Evolutionary conservation across 129 eudicot species (phyloP).

Genomic region (Flaveria trinervia): DNA sequence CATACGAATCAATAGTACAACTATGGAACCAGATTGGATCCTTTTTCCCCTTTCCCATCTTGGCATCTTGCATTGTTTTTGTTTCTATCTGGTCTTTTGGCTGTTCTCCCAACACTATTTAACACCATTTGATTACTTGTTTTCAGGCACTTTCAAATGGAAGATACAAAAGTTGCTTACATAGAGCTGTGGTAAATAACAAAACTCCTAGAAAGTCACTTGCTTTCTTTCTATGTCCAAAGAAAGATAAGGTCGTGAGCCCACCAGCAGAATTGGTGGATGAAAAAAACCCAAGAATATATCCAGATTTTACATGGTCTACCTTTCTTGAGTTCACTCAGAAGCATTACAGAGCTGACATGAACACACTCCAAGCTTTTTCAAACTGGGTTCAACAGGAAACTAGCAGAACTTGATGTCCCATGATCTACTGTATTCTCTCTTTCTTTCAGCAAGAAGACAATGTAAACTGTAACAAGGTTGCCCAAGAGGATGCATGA

Average conservation of each 20-base stretch:
- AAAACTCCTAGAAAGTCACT: conserved; percentile 71
- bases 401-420: conserved; percentile 16
- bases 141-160: conserved; percentile 89
- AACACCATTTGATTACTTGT: not conserved
- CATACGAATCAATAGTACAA: too few species aligned
- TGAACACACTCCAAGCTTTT: conserved; percentile 78
- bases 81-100: conserved; percentile 24
- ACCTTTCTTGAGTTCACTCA: conserved; percentile 79
- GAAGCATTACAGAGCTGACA: conserved; percentile 91
- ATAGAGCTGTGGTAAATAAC: conserved; percentile 91
- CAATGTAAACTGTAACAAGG: conserved; percentile 7
- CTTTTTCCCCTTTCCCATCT: too few species aligned
- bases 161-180: conserved; percentile 88
- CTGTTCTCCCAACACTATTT: conserved; percentile 16
- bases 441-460: conserved; percentile 5
- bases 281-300: conserved; percentile 61
- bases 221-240: conserved; percentile 87
- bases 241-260: conserved; percentile 81
- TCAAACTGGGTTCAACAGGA: conserved; percentile 65
- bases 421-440: conserved; percentile 1
- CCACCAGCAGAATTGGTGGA: conserved; percentile 82
- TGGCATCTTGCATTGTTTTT: conserved; percentile 10
- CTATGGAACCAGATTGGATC: too few species aligned
- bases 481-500: conserved; percentile 21
- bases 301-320: conserved; percentile 95